Evolutionary conservation across 805 yeast genomes (phyloP), one percentile per base, ranked within the genome.

Genomic region (Naumovozyma dairenensis): DNA sequence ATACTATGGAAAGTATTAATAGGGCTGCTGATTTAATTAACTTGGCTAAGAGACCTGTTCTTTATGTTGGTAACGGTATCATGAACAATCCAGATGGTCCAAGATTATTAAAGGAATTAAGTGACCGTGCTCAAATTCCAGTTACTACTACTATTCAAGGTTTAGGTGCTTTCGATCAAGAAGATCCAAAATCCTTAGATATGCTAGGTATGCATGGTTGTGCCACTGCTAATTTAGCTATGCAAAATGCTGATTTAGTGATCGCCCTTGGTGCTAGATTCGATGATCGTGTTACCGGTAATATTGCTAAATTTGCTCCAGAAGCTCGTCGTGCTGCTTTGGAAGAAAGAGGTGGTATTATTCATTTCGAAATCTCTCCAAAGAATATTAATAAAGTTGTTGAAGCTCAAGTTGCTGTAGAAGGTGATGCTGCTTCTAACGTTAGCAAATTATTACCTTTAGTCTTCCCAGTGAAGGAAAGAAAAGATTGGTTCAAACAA

Each of bases 151-250:
- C 96, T 33, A 59, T 92, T 38, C 97, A 87, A 63, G 96, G 82
- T 37, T 71, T 92, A 44, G 98, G 98, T 49, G 82, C 93, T 6
- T 92, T 79, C 53, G 96, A 92, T 62, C 97, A 92, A 67, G 72
- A 69, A 42, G 94, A 87, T 62, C 78, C 77, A 44, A 86, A 87
- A 61, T 80, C 96, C 17, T 64, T 92, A 46, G 96, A 89, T 61
- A 85, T 92, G 93, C 72, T 92, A 46, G 98, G 98, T 51, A 92
- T 92, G 98, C 98, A 92, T 63, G 98, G 98, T 45, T 72, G 78
- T 41, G 96, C 86, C 31, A 85, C 86, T 49, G 98, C 98, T 47
- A 92, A 92, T 69, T 59, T 81, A 53, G 93, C 97, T 34, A 80
- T 92, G 47, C 98, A 92, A 67, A 69, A 76, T 39, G 95, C 97